phyloP scores from a whole-genome alignment of 352 stramenopile species.

The Aphanomyces cochlioides region DNA sequence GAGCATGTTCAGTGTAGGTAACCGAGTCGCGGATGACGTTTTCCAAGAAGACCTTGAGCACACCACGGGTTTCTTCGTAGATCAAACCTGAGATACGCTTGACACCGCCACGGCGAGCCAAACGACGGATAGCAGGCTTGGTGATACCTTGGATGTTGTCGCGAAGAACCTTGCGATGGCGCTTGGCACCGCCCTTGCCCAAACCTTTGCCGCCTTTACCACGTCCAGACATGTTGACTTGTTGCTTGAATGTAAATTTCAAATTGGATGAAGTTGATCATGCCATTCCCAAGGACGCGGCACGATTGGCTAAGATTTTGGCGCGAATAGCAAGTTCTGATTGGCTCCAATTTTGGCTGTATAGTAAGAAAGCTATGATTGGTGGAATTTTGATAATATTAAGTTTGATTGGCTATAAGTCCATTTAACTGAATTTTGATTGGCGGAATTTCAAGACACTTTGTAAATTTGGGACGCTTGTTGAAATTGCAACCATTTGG shows the following conservation, averaged over 20 bases:
- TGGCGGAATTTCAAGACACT: background rate
- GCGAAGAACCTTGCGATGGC: constrained; percentile 95
- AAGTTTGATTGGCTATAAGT: constrained; percentile 21
- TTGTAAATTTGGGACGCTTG: no score
- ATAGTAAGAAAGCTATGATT: background rate
- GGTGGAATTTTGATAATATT: background rate
- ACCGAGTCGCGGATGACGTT: constrained; percentile 56
- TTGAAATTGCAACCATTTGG: background rate
- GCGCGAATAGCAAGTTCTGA: background rate
- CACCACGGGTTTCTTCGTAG: constrained; percentile 70
- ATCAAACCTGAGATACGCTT: constrained; percentile 54
- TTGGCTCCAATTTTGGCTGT: background rate
- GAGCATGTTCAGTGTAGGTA: constrained; percentile 45
- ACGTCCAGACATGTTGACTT: constrained; percentile 72
- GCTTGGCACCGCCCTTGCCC: constrained; percentile 91
- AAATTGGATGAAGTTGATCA: background rate
- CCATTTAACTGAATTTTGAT: background rate
- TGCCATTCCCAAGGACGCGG: background rate
- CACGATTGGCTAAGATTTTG: background rate
- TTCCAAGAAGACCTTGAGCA: constrained; percentile 61
- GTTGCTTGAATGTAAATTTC: background rate
- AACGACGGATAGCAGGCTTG: constrained; percentile 83
- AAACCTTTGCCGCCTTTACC: constrained; percentile 78
- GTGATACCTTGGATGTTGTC: constrained; percentile 98
- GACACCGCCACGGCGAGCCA: constrained; percentile 49